phyloP scores from a whole-genome alignment of 768 basidiomycete genomes.

The Xanthoconium purpureum region DNA sequence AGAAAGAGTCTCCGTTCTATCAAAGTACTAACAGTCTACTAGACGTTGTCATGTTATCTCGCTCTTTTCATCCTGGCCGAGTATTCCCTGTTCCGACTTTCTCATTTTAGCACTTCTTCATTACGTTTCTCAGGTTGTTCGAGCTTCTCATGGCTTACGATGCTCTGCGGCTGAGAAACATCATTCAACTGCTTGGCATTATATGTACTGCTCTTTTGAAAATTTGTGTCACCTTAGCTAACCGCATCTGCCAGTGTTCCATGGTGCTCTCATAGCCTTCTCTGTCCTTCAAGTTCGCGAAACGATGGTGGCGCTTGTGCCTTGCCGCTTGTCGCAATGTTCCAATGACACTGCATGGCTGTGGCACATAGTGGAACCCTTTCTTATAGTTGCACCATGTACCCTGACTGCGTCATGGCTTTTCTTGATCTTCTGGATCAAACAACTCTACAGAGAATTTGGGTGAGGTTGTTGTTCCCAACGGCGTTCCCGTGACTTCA shows the following conservation, averaged over 20 bases:
- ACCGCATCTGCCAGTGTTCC: slow-evolving; percentile 49
- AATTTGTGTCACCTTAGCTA: slow-evolving; percentile 1
- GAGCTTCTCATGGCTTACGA: slow-evolving; percentile 80
- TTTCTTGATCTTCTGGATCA: slow-evolving; percentile 63
- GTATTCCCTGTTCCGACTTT: slow-evolving; percentile 39
- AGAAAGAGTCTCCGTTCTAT: not conserved
- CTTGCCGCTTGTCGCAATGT: slow-evolving; percentile 35
- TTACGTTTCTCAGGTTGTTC: slow-evolving; percentile 53
- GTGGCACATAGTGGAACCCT: slow-evolving; percentile 57
- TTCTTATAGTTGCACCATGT: slow-evolving; percentile 71
- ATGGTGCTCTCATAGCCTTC: slow-evolving; percentile 68
- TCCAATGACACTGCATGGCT: slow-evolving; percentile 49
- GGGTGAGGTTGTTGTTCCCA: slow-evolving; percentile 50
- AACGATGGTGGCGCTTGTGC: slow-evolving; percentile 58
- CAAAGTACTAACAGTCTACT: slow-evolving; percentile 8
- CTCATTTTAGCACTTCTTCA: slow-evolving; percentile 1
- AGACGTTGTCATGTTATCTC: slow-evolving; percentile 84
- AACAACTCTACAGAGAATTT: slow-evolving; percentile 74
- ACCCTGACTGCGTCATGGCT: slow-evolving; percentile 67
- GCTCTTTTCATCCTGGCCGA: slow-evolving; percentile 81
- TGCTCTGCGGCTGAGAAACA: slow-evolving; percentile 72
- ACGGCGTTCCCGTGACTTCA: not conserved
- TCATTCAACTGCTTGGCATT: slow-evolving; percentile 75
- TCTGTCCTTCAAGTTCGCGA: slow-evolving; percentile 76
- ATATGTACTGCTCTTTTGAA: slow-evolving; percentile 43